A percentile compares a stretch with the other conserved stretches of the same genome.
These are phyloP conservation scores for Termitomyces sp. DNA, from an alignment of 768 basidiomycete genomes.

Conservation along the genomic window DNA sequence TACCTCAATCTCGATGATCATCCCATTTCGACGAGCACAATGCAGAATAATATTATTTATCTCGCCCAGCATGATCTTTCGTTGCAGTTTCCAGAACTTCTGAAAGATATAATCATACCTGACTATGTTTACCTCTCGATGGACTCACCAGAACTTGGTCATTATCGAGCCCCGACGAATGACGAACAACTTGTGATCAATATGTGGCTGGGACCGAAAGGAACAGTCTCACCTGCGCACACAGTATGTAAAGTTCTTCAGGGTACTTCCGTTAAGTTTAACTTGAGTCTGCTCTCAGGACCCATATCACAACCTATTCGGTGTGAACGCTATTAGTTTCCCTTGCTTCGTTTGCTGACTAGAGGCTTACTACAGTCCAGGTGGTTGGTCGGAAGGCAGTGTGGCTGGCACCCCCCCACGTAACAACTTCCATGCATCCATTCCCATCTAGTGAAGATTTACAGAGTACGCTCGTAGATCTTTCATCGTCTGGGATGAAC, in stretches of 20 bases:
- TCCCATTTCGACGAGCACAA: constrained; percentile 4
- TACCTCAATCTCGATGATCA: constrained; percentile 31
- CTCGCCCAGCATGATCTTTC: constrained; percentile 90
- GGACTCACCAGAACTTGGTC: constrained; percentile 34
- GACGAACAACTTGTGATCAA: constrained; percentile 66
- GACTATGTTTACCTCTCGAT: constrained; percentile 81
- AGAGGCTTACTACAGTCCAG: constrained; percentile 51
- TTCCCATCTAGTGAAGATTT: constrained; percentile 23
- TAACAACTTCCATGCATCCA: constrained; percentile 55
- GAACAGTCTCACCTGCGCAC: constrained; percentile 86
- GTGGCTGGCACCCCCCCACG: constrained; percentile 80
- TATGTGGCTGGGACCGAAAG: constrained; percentile 76
- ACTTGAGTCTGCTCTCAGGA: constrained; percentile 46
- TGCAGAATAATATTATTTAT: constrained; percentile 44
- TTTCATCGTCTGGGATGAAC: constrained; percentile 43
- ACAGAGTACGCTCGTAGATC: constrained; percentile 33
- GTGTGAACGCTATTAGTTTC: constrained; percentile 30
- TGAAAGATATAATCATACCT: constrained; percentile 73
- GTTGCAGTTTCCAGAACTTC: constrained; percentile 74
- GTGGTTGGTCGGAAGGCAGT: constrained; percentile 85
- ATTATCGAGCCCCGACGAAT: constrained; percentile 61
- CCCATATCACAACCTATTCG: constrained; percentile 89
- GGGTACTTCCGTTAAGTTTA: constrained; percentile 2
- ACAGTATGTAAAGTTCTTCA: constrained; percentile 39
- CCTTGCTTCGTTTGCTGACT: constrained; percentile 1